phyloP scores from a whole-genome alignment of 306 rosid genomes.

The Corylus americana region DNA sequence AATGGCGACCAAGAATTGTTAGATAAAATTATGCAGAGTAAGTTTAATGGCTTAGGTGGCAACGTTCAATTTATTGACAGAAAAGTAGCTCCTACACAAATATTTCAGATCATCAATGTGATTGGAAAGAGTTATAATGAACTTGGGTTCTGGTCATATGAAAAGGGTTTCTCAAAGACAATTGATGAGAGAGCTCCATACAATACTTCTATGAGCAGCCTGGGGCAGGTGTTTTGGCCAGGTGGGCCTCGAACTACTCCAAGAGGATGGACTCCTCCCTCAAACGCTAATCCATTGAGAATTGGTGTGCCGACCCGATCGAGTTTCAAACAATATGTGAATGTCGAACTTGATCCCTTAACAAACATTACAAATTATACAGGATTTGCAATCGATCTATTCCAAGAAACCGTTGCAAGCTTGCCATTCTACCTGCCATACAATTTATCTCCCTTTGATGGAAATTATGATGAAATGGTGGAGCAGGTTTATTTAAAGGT shows the following conservation, averaged over 20 bases:
- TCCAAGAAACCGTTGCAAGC: conserved; percentile 18
- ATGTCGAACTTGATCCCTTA: conserved; percentile 11
- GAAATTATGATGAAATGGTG: conserved; percentile 46
- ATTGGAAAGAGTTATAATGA: conserved; percentile 41
- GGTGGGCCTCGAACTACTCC: conserved; percentile 40
- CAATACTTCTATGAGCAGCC: conserved; percentile 31
- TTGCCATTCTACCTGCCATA: conserved; percentile 36
- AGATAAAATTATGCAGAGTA: conserved; percentile 24
- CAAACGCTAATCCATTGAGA: conserved; percentile 22
- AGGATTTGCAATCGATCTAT: conserved; percentile 48
- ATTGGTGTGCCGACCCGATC: conserved; percentile 43
- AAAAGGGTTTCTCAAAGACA: conserved; percentile 29
- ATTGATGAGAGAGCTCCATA: conserved; percentile 6
- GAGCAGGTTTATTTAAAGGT: conserved; percentile 33
- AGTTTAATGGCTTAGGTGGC: conserved; percentile 23
- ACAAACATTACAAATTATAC: conserved; percentile 5
- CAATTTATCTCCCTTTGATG: conserved; percentile 33
- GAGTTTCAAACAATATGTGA: conserved; percentile 33
- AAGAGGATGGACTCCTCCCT: conserved; percentile 44
- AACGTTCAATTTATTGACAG: conserved; percentile 24
- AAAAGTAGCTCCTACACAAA: conserved; percentile 22
- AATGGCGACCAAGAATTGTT: conserved; percentile 25
- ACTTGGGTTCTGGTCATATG: conserved; percentile 53
- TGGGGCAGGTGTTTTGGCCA: conserved; percentile 48
- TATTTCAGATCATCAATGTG: conserved; percentile 49